These are phyloP conservation scores for Phialophora chinensis DNA, from an alignment of 2,329 filamentous ascomycete species.

Conservation along the genomic window DNA sequence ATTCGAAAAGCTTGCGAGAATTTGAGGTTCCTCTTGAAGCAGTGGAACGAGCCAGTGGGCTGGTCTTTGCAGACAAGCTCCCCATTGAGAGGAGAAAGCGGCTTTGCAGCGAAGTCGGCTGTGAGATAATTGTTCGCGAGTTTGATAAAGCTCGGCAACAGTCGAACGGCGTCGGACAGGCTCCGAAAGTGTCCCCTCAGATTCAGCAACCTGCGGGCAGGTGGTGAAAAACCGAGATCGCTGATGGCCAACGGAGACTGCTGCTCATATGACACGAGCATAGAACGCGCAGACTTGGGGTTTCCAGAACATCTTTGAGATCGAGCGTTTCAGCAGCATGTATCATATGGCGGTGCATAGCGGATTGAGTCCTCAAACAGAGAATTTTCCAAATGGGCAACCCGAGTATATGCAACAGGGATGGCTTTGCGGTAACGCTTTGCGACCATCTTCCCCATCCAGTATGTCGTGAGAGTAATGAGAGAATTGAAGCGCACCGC, in stretches of 20 bases:
- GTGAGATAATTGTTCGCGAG: slow-evolving; percentile 81
- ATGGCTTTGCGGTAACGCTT: not conserved
- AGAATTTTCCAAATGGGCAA: not conserved
- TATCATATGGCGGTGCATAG: not conserved
- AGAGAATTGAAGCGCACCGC: not conserved
- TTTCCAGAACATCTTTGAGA: not conserved
- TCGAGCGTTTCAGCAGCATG: not conserved
- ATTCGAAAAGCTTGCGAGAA: slow-evolving; percentile 82
- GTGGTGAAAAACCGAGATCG: slow-evolving; percentile 11
- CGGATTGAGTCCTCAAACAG: not conserved
- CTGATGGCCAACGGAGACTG: not conserved
- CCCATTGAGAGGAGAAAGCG: slow-evolving; percentile 74
- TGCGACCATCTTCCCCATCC: not conserved
- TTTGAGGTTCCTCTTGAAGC: slow-evolving; percentile 96
- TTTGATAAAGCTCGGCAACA: slow-evolving; percentile 67
- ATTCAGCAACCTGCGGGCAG: slow-evolving; percentile 18
- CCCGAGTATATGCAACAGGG: not conserved
- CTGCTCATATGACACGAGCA: not conserved
- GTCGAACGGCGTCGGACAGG: slow-evolving; percentile 8
- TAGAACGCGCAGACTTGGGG: not conserved
- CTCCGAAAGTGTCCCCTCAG: slow-evolving; percentile 7
- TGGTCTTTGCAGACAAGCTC: slow-evolving; percentile 87
- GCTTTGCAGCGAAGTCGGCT: slow-evolving; percentile 85
- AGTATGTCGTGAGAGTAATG: not conserved
- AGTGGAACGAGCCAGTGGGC: slow-evolving; percentile 86